Evolutionary conservation across 805 yeast species (phyloP).

Genomic region (Candida nemodendra): DNA sequence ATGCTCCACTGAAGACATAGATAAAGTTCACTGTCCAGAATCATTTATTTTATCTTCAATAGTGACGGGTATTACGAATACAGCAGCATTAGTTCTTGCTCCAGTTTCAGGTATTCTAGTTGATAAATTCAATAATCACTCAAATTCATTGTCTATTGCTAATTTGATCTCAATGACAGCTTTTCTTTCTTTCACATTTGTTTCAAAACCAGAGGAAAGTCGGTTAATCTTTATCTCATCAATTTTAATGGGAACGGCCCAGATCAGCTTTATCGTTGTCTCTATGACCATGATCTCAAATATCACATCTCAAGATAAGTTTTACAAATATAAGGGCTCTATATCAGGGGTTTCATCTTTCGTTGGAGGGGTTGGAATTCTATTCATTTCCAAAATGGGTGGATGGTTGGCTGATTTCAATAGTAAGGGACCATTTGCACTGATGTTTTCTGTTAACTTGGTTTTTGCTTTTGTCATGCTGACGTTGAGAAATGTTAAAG

Average conservation of each 20-base stretch:
- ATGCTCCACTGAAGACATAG: conserved; percentile 40
- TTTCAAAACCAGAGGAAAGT: conserved; percentile 35
- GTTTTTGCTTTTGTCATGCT: conserved; percentile 27
- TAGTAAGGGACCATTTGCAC: conserved; percentile 57
- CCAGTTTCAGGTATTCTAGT: conserved; percentile 64
- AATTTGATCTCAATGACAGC: conserved; percentile 45
- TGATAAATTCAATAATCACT: conserved; percentile 39
- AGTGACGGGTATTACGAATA: conserved; percentile 64
- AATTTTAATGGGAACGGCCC: conserved; percentile 54
- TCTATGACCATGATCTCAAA: conserved; percentile 55
- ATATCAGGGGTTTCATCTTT: conserved; percentile 69
- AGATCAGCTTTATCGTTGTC: conserved; percentile 58
- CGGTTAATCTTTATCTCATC: conserved; percentile 39
- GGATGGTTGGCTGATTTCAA: conserved; percentile 58
- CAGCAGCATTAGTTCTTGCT: conserved; percentile 54
- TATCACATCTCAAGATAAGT: conserved; percentile 41
- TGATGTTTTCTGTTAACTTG: conserved; percentile 45
- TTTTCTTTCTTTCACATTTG: conserved; percentile 35
- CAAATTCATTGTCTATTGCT: conserved; percentile 36
- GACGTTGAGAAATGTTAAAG: conserved; percentile 27
- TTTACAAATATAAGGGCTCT: conserved; percentile 53
- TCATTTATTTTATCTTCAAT: conserved; percentile 68
- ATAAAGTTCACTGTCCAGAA: conserved; percentile 49
- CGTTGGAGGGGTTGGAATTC: conserved; percentile 66
- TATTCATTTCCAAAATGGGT: conserved; percentile 58